Percentiles rank a stretch among this genome's conserved stretches.
These are phyloP conservation scores for Clathrus columnatus DNA, from an alignment of 768 basidiomycete genomes.

Conservation along the genomic window DNA sequence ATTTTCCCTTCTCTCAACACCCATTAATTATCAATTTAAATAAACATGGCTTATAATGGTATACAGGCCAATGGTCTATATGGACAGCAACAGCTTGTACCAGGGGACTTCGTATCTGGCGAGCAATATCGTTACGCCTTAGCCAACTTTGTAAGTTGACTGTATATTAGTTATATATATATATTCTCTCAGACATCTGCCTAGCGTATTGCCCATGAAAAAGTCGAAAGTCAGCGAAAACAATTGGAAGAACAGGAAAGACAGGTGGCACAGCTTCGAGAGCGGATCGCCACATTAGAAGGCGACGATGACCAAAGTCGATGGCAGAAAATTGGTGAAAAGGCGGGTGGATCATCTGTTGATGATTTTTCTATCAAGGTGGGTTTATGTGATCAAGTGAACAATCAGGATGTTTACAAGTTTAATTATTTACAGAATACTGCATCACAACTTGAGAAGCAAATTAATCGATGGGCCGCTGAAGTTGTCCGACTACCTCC, in stretches of 20 bases:
- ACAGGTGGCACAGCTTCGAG: conserved; percentile 65
- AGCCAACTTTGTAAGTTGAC: conserved; percentile 68
- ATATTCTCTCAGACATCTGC: background rate
- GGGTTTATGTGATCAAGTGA: conserved; percentile 15
- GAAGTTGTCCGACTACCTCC: conserved; percentile 57
- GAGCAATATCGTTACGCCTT: conserved; percentile 80
- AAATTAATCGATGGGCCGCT: conserved; percentile 83
- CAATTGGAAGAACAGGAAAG: conserved; percentile 80
- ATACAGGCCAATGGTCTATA: conserved; percentile 5
- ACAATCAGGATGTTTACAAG: conserved; percentile 2
- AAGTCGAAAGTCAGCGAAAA: conserved; percentile 70
- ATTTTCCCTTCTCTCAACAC: too few relatives aligned
- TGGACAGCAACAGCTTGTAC: background rate
- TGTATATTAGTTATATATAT: conserved; percentile 6
- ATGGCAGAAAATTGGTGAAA: conserved; percentile 11
- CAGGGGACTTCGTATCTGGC: conserved; percentile 29
- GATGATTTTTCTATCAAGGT: conserved; percentile 89
- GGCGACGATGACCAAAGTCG: conserved; percentile 41
- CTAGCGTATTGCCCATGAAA: conserved; percentile 81
- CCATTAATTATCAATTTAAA: too few relatives aligned
- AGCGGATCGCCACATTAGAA: conserved; percentile 66
- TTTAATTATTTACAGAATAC: conserved; percentile 44
- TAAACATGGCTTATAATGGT: conserved; percentile 5
- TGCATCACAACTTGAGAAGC: conserved; percentile 72
- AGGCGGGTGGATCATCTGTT: conserved; percentile 52